These are phyloP conservation scores for Dunaliella sp. DNA, from an alignment of 139 green algal genomes.

Conservation along the genomic window DNA sequence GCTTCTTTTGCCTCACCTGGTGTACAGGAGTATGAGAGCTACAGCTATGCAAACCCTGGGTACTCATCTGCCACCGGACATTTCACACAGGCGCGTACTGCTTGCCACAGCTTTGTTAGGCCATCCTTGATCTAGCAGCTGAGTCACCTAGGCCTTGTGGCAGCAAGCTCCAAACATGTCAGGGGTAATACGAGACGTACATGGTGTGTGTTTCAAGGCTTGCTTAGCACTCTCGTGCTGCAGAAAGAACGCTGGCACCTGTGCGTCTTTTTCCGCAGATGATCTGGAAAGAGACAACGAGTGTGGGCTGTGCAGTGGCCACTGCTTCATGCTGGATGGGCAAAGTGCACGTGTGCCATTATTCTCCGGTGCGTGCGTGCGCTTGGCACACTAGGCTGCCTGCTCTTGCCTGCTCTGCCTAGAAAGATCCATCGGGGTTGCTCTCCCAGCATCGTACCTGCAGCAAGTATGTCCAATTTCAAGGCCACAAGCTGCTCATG, in stretches of 20 bases:
- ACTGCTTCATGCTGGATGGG: background rate
- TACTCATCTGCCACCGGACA: conserved; percentile 5
- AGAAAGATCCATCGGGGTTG: background rate
- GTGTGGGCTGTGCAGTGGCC: background rate
- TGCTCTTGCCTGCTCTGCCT: background rate
- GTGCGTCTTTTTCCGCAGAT: background rate
- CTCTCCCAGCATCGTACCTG: too few relatives aligned
- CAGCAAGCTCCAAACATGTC: background rate
- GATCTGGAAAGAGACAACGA: background rate
- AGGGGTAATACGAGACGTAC: background rate
- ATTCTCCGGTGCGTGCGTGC: background rate
- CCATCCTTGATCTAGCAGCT: background rate
- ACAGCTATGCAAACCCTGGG: background rate
- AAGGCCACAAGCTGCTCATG: background rate
- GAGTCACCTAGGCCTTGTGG: background rate
- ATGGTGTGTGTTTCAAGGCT: background rate
- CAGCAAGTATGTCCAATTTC: background rate
- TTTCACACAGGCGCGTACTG: conserved; percentile 8
- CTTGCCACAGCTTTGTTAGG: background rate
- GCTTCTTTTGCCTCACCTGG: background rate
- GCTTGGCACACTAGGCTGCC: background rate
- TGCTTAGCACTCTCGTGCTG: background rate
- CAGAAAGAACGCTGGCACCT: background rate
- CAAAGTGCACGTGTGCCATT: background rate
- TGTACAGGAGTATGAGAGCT: conserved; percentile 7